Base-by-base conservation (phyloP, 192 early-diverging fungal species). In the Backusella liffmaniae region DNA sequence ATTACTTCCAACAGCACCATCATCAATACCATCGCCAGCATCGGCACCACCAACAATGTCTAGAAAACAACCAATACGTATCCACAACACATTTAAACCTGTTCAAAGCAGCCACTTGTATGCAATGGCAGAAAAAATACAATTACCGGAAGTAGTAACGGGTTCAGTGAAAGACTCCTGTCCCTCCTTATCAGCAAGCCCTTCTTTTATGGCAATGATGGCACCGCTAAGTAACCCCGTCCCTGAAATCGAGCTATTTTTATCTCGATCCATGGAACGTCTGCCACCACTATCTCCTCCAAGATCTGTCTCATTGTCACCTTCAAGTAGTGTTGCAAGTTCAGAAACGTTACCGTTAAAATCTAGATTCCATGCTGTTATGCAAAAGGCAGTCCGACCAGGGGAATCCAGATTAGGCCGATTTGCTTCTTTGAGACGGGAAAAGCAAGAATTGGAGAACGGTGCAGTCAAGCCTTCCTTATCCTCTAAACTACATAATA, bases 161-260 rank as follows among this genome's bases (percentile, higher is more conserved):
- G 56, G 26, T 62, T 26, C 23, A 29, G 9, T 9, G 29, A 62
- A 62, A 13, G 12, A 9, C 56, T 29, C 56, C 56, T 26, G 12
- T 62, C 56, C 56, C 56, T 62, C 56, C 56, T 62, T 62, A 62
- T 62, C 56, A 29, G 12, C 26, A 62, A 62, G 56, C 3, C 56
- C 56, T 62, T 62, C 56, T 12, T 62, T 62, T 62, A 4, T 62
- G 56, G 56, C 56, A 62, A 62, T 62, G 56, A 62, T 62, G 56
- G 56, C 21, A 13, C 56, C 56, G 56, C 3, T 62, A 62, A 62
- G 26, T 62, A 23, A 62, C n/a, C 56, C 56, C 6, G 56, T 62
- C 56, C 56, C 56, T 62, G 56, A 62, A 62, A 62, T 62, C 56
- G 56, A 62, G 26, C n/a, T 62, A 62, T 62, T 62, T 29, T 62